These are phyloP conservation scores for Danielozyma ontarioensis DNA, from an alignment of 805 yeast species.

Conservation along the genomic window DNA sequence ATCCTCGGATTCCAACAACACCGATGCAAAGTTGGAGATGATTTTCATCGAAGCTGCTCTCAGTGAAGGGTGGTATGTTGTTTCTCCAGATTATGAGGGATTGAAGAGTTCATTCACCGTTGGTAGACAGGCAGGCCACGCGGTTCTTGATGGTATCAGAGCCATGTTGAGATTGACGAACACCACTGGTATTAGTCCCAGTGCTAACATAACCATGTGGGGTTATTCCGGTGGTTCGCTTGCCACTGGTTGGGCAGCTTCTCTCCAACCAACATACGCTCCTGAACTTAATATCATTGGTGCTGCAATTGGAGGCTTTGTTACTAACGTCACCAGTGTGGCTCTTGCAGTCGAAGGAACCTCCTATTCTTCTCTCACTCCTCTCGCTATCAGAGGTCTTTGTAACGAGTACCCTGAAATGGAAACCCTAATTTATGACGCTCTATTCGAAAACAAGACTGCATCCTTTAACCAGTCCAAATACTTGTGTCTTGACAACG, in stretches of 20 bases:
- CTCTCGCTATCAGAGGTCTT: constrained; percentile 26
- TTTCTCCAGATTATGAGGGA: constrained; percentile 33
- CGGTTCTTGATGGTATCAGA: constrained; percentile 25
- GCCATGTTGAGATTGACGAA: constrained; percentile 17
- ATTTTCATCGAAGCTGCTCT: constrained; percentile 8
- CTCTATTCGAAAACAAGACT: background rate
- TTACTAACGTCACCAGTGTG: constrained; percentile 27
- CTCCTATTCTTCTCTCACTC: constrained; percentile 24
- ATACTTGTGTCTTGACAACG: background rate
- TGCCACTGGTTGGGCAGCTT: constrained; percentile 35
- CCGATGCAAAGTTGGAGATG: constrained; percentile 12
- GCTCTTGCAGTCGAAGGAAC: constrained; percentile 19
- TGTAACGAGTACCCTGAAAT: constrained; percentile 26
- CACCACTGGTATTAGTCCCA: constrained; percentile 12
- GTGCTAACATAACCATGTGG: constrained; percentile 21
- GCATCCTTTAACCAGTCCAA: background rate
- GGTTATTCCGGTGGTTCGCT: constrained; percentile 39
- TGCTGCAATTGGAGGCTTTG: constrained; percentile 33
- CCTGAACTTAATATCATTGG: constrained; percentile 28
- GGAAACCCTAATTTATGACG: background rate
- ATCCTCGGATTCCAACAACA: constrained; percentile 9
- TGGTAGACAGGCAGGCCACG: constrained; percentile 27
- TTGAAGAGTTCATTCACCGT: constrained; percentile 25
- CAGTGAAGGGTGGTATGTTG: constrained; percentile 28
- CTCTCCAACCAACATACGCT: constrained; percentile 31